Percentiles rank a stretch among this genome's conserved stretches.
Conservation (phyloP, 306 rosid species). For the Pueraria montana region DNA sequence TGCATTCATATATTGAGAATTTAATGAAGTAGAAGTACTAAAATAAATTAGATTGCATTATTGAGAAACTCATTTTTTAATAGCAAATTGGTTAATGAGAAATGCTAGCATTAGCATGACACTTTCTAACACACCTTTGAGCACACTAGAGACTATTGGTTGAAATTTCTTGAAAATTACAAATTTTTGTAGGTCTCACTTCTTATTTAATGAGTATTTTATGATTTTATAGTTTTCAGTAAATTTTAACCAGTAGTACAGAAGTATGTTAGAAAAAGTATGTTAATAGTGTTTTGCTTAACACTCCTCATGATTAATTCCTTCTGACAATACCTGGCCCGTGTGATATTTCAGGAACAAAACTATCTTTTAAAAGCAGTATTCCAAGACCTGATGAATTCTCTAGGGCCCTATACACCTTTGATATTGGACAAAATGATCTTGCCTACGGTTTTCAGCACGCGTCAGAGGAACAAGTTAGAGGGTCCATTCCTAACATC, state of each 20-base stretch:
- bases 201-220: too few relatives aligned
- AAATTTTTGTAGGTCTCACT: background rate
- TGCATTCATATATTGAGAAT: background rate
- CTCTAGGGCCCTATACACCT: conserved; percentile 69
- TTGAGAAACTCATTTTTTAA: background rate
- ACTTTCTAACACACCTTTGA: too few relatives aligned
- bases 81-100: background rate
- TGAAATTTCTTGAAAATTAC: background rate
- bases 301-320: background rate
- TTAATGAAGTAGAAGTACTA: background rate
- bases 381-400: conserved; percentile 74
- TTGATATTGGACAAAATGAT: conserved; percentile 91
- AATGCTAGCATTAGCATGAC: too few relatives aligned
- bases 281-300: too few relatives aligned
- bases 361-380: conserved; percentile 44
- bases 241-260: too few relatives aligned
- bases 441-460: conserved; percentile 65
- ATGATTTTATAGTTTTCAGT: too few relatives aligned
- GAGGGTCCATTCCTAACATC: conserved; percentile 67
- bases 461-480: conserved; percentile 63
- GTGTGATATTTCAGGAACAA: conserved; percentile 47
- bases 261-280: too few relatives aligned
- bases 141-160: background rate
- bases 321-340: background rate
- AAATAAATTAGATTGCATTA: conserved; percentile 1